These are phyloP conservation scores for Vigna angularis DNA, from an alignment of 306 rosid species.

Conservation along the genomic window DNA sequence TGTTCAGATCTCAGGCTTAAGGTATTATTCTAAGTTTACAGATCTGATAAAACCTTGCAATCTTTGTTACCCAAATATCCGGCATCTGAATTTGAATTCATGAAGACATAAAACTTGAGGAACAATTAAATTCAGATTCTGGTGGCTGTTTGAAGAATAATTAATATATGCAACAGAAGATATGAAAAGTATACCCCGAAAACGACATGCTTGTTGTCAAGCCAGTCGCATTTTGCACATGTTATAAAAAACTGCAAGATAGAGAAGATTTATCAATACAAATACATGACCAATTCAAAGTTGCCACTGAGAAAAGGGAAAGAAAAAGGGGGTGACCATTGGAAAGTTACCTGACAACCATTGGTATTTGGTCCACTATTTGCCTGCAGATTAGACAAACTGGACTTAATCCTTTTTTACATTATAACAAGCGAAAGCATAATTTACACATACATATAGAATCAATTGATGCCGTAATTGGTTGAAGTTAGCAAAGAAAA, in stretches of 20 bases:
- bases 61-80: neutral
- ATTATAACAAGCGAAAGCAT: constrained; percentile 31
- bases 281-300: constrained; percentile 8
- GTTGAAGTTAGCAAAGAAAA: constrained; percentile 23
- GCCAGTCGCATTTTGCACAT: constrained; percentile 98
- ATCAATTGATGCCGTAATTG: constrained; percentile 12
- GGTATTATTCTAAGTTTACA: neutral
- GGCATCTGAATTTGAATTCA: constrained; percentile 21
- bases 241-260: constrained; percentile 85
- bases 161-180: constrained; percentile 34
- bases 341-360: constrained; percentile 82
- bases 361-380: constrained; percentile 88
- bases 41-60: constrained; percentile 6
- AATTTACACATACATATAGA: constrained; percentile 24
- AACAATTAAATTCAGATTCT: constrained; percentile 11
- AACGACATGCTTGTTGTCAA: constrained; percentile 96
- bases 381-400: constrained; percentile 70
- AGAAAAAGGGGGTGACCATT: constrained; percentile 17
- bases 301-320: neutral
- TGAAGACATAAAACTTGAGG: constrained; percentile 6
- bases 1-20: constrained; percentile 18
- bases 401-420: constrained; percentile 12
- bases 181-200: constrained; percentile 78
- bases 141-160: neutral
- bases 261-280: constrained; percentile 45